Evolutionary conservation across 2,329 filamentous ascomycete genomes (phyloP), one percentile per base, ranked within the genome.

Genomic region (Pseudogymnoascus sp.): DNA sequence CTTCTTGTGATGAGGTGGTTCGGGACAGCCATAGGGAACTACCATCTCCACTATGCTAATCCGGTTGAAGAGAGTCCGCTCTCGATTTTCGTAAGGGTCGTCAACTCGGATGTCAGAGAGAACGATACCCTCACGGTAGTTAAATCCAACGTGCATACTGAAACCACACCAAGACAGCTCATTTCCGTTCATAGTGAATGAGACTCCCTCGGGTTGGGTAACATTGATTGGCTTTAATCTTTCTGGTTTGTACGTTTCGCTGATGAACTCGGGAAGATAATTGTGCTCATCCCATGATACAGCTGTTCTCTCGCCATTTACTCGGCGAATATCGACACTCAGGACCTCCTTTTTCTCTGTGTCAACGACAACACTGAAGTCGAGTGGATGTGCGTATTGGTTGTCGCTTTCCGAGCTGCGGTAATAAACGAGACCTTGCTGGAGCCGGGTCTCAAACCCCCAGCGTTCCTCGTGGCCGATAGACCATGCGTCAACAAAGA

Each of bases 391-490:
- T 38, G 89, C 88, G 74, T 97, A 97, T 75, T 96, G 92, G 73
- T 84, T 90, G 76, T 93, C 89, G 69, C 96, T 91, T 16, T 88
- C 70, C 67, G 93, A 81, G 3, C 91, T 91, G 14, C 92, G 86
- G 74, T 95, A 97, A 79, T 97, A 97, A 91, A 96, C 96, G 60
- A 97, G 78, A 1, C 91, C 92, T 75, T 97, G 92, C 75, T 97
- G 92, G 3, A 96, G 82, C 60, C 92, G 86, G 43, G 90, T 79
- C 43, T 79, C 79, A 71, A 77, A 93, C 64, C 91, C 92, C 69
- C 91, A 94, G 47, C 92, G 87, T 76, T 95, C 90, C 68, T 97
- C 92, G 71, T 91, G 96, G 57, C 92, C 92, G 73, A 97, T 96
- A 0, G 92, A 96, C 92, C 92, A 97, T 9, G 90, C 83, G 72